Evolutionary conservation across 805 yeast species (phyloP), one percentile per base, ranked within the genome.

Genomic region (Suhomyces vadensis): DNA sequence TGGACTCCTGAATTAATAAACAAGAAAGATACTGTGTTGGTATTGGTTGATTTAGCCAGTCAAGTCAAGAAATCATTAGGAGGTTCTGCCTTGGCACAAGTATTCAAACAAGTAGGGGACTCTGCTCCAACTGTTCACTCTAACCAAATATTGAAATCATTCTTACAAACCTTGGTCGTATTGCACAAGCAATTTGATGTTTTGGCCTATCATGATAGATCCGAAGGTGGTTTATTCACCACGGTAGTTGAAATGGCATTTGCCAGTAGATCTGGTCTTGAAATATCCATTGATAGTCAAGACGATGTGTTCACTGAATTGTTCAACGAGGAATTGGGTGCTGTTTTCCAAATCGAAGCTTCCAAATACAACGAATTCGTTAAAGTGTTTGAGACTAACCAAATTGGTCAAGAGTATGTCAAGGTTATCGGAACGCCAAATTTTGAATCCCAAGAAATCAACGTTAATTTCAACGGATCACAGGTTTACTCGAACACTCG

Each of bases 61-160:
- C 75, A 74, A 42, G 64, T 52, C 38, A 65, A 61, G 40, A 73
- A 74, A 53, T 70, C 91, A 2, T 74, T 94, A 39, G 99, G 99
- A 57, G 98, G 95, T 41, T 89, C 98, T 25, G 95, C 97, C 5
- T 72, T 92, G 51, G 90, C 97, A 25, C 99, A 94, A 71, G 97
- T 88, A 31, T 92, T 84, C 75, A 81, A 82, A 52, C 87, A 88
- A 68, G 81, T 91, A 45, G 99, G 99, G 50, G 72, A 87, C 61
- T 65, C 75, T 29, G 79, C 87, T 22, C 98, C 98, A 55, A 82
- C 84, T 39, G 97, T 92, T 36, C 88, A 84, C 62, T 83, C 85
- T 49, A 69, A 82, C 55, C 52, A 62, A 26, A 48, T 80, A 2
- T 74, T 94, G 57, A 87, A 84, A 70, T 71, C 78, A 16, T 86